Base-by-base conservation (phyloP, 495 filamentous ascomycete genomes). In the Jackrogersella multiformis region DNA sequence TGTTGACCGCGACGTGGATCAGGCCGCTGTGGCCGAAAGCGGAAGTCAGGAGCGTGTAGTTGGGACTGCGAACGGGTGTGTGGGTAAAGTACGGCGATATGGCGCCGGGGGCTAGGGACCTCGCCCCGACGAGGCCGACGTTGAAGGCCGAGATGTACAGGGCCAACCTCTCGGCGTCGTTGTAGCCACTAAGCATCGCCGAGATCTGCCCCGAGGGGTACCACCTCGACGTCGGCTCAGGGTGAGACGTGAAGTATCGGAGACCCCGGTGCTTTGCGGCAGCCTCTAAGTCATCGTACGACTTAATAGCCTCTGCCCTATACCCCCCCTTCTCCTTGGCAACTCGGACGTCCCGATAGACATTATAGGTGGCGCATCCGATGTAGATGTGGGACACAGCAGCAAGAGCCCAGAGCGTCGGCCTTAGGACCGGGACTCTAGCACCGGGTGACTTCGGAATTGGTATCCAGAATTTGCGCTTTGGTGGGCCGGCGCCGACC, bases 11-110 rank as follows among this genome's bases (percentile, higher is more conserved):
- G 12, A 60, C 56, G 52, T 71, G 68, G 3, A 76, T 7, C 0
- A 68, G 15, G 45, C 68, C 60, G 13, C 7, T 12, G 34, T 76
- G 74, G 26, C 64, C 67, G 39, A 76, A 74, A 28, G 39, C 38
- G 2, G 69, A 74, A 7, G 74, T 76, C 41, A 76, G 46, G 18
- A 72, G 63, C 21, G 72, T 74, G 54, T 70, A 73, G 49, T 73
- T 71, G 9, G 49, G 56, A 12, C 55, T 41, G 8, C 20, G 12
- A 0, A 46, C 49, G 13, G 74, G 72, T 20, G 59, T 16, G 46
- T 70, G 72, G 2, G 5, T 6, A 26, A 76, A 66, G 12, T 61
- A 48, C 35, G 46, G 35, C 3, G 20, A 16, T 12, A 69, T 38
- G 9, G 16, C 2, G 1, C 13, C 26, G 39, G 49, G 59, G 0